These are phyloP conservation scores for Sonneratia alba DNA, from an alignment of 345 rosid genomes.

Conservation along the genomic window DNA sequence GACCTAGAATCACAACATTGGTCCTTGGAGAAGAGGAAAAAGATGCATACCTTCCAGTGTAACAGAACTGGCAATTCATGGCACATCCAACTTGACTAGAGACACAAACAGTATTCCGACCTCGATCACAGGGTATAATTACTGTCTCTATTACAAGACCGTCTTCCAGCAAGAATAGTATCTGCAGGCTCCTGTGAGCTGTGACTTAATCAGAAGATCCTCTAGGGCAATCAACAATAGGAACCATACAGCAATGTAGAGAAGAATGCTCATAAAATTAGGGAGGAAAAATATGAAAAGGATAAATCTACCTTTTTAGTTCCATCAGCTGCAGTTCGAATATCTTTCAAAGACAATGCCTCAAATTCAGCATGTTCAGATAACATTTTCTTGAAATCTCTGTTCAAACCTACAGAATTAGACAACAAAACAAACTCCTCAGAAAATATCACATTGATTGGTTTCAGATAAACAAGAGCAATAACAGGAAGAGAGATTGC, in stretches of 20 bases:
- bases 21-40: background rate
- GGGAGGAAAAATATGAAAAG: slow-evolving; percentile 1
- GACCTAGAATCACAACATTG: background rate
- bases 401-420: slow-evolving; percentile 53
- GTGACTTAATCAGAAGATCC: slow-evolving; percentile 56
- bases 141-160: slow-evolving; percentile 76
- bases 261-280: background rate
- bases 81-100: slow-evolving; percentile 95
- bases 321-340: slow-evolving; percentile 68
- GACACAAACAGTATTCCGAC: slow-evolving; percentile 83
- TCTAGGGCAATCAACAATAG: slow-evolving; percentile 11
- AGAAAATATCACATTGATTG: background rate
- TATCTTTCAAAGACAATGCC: slow-evolving; percentile 58
- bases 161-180: slow-evolving; percentile 73
- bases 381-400: slow-evolving; percentile 75
- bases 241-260: background rate
- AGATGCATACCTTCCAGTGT: slow-evolving; percentile 59
- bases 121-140: slow-evolving; percentile 76
- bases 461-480: background rate
- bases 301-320: slow-evolving; percentile 63
- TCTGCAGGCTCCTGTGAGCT: slow-evolving; percentile 82
- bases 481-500: background rate
- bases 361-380: slow-evolving; percentile 49
- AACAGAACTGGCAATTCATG: slow-evolving; percentile 97
- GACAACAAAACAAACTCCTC: background rate